Evolutionary conservation across 2,329 filamentous ascomycete species (phyloP).

Genomic region (Monosporascus sp.): DNA sequence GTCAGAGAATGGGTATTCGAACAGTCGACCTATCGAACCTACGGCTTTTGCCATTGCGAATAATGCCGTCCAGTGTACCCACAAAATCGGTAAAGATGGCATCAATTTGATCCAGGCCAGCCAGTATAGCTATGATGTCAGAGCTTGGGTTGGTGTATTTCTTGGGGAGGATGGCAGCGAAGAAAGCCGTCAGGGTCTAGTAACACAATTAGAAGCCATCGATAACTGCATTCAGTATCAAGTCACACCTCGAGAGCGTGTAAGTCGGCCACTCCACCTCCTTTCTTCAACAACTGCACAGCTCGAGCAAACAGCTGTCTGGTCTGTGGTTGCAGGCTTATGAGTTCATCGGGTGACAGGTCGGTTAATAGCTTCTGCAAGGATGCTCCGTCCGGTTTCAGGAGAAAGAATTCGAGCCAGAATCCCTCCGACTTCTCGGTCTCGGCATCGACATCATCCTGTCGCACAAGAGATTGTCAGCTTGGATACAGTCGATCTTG

Average conservation of each 20-base stretch:
- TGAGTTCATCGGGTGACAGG: conserved; percentile 68
- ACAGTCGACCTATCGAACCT: conserved; percentile 28
- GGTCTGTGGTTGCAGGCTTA: conserved; percentile 71
- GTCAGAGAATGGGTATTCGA: not conserved
- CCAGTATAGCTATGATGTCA: conserved; percentile 85
- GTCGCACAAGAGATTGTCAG: conserved; percentile 22
- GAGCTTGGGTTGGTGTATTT: conserved; percentile 93
- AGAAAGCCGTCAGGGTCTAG: conserved; percentile 84
- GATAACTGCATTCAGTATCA: not conserved
- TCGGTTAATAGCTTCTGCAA: conserved; percentile 64
- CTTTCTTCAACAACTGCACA: conserved; percentile 61
- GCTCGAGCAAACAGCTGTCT: conserved; percentile 73
- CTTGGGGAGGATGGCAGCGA: conserved; percentile 76
- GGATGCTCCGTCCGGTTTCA: conserved; percentile 68
- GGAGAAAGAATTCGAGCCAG: conserved; percentile 92
- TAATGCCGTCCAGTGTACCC: conserved; percentile 71
- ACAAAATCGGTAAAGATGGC: conserved; percentile 85
- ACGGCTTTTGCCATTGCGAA: conserved; percentile 70
- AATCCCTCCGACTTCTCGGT: conserved; percentile 78
- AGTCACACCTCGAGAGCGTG: conserved; percentile 77
- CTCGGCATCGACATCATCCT: conserved; percentile 55
- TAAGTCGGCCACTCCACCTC: conserved; percentile 57
- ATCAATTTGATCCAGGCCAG: conserved; percentile 85
- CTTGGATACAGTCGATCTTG: conserved; percentile 2
- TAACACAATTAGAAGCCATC: conserved; percentile 30